These are phyloP conservation scores for Lipomyces chichibuensis DNA, from an alignment of 805 yeast genomes.

Conservation along the genomic window DNA sequence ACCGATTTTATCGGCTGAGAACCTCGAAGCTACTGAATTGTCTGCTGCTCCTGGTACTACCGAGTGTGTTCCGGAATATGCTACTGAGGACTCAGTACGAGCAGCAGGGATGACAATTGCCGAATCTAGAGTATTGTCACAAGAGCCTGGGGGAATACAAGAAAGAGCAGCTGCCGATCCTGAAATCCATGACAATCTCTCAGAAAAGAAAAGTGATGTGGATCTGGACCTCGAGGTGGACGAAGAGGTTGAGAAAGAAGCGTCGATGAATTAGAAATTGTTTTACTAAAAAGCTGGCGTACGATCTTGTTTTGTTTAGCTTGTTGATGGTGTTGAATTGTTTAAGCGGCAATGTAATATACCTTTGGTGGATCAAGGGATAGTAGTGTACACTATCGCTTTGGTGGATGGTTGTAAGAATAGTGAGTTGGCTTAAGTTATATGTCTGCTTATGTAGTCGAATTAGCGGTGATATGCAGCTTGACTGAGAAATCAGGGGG, in stretches of 20 bases:
- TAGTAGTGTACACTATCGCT: neutral
- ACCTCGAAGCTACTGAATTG: neutral
- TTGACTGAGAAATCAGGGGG: neutral
- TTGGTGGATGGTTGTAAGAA: neutral
- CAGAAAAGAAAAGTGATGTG: constrained; percentile 2
- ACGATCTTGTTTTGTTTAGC: neutral
- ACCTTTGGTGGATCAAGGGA: neutral
- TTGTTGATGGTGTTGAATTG: neutral
- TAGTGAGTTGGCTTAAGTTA: neutral
- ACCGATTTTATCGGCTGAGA: neutral
- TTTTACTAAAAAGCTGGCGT: neutral
- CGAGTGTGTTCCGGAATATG: neutral
- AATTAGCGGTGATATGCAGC: too few relatives aligned
- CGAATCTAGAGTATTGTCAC: neutral
- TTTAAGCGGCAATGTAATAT: neutral
- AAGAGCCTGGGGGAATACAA: neutral
- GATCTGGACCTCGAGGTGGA: constrained; percentile 21
- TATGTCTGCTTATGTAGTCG: too few relatives aligned
- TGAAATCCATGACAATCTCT: neutral
- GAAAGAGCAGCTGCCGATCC: neutral
- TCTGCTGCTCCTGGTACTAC: neutral
- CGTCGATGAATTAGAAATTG: constrained; percentile 15
- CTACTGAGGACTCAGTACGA: neutral
- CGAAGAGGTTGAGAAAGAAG: constrained; percentile 24
- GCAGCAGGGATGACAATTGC: neutral